phyloP scores from a whole-genome alignment of 345 rosid genomes.

The Linum trigynum region DNA sequence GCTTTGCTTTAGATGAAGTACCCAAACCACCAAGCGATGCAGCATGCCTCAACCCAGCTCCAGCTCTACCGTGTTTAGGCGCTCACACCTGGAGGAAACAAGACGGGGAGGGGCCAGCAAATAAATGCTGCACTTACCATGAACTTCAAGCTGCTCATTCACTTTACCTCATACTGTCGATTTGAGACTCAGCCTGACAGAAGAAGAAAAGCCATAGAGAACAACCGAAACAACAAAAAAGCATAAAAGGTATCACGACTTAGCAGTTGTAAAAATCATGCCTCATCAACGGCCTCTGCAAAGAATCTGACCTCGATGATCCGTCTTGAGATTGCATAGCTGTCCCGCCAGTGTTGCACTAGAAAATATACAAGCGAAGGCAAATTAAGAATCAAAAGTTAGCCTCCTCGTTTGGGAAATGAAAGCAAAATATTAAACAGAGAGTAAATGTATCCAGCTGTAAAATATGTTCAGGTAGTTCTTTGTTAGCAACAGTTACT shows the following conservation, averaged over 20 bases:
- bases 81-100: neutral
- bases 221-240: conserved; percentile 14
- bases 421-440: conserved; percentile 5
- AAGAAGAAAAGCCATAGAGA: conserved; percentile 6
- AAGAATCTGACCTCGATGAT: conserved; percentile 29
- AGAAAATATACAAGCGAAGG: conserved; percentile 12
- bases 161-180: conserved; percentile 14
- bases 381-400: conserved; percentile 10
- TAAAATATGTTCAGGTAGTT: conserved; percentile 20
- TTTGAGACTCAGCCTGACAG: conserved; percentile 32
- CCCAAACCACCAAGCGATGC: no score
- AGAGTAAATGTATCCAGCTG: conserved; percentile 17
- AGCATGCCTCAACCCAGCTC: no score
- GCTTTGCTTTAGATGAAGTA: no score
- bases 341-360: conserved; percentile 34
- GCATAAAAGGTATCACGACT: conserved; percentile 29
- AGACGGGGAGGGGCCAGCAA: neutral
- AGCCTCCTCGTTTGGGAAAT: conserved; percentile 4
- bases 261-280: conserved; percentile 31
- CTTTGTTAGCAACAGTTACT: conserved; percentile 40
- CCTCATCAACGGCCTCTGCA: conserved; percentile 50
- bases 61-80: neutral
- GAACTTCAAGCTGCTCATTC: neutral
- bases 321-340: conserved; percentile 37
- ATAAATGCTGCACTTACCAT: neutral